These are phyloP conservation scores for Brettanomyces nanus DNA, from an alignment of 805 yeast genomes.

Conservation along the genomic window DNA sequence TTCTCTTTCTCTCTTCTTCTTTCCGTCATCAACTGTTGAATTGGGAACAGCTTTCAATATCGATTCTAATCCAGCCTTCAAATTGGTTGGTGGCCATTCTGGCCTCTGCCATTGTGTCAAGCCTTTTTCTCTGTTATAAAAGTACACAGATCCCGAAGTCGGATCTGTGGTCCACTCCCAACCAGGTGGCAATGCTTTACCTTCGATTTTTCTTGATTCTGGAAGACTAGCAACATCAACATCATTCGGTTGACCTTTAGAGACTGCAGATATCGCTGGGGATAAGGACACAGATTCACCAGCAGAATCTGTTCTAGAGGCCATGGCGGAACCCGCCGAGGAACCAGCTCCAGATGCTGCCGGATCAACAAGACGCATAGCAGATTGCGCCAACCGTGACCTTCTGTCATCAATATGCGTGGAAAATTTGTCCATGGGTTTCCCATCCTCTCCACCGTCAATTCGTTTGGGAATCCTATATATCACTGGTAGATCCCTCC, in stretches of 20 bases:
- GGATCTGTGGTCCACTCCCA: slow-evolving; percentile 56
- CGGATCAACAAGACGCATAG: no score
- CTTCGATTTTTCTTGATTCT: slow-evolving; percentile 18
- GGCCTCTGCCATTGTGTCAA: slow-evolving; percentile 60
- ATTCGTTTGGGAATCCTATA: slow-evolving; percentile 69
- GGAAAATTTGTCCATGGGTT: slow-evolving; percentile 3
- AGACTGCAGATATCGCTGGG: slow-evolving; percentile 5
- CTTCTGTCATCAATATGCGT: slow-evolving; percentile 19
- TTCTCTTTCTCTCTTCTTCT: slow-evolving; percentile 10
- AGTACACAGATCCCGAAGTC: slow-evolving; percentile 38
- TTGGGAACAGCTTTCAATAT: no score
- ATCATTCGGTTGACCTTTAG: slow-evolving; percentile 17
- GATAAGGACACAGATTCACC: slow-evolving; percentile 18
- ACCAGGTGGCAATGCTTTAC: slow-evolving; percentile 44
- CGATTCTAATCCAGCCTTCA: no score
- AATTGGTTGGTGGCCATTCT: no score
- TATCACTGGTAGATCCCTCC: slow-evolving; percentile 76
- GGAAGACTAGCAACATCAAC: slow-evolving; percentile 11
- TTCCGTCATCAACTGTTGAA: slow-evolving; percentile 1
- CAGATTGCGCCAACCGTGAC: slow-evolving; percentile 6
- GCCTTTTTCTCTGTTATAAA: slow-evolving; percentile 41
- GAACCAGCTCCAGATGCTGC: no score
- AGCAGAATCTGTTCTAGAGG: slow-evolving; percentile 29
- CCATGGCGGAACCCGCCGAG: slow-evolving; percentile 15
- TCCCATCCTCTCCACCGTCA: slow-evolving; percentile 19